Evolutionary conservation across 768 basidiomycete species (phyloP), one percentile per base, ranked within the genome.

Genomic region (Lactifluus volemus): DNA sequence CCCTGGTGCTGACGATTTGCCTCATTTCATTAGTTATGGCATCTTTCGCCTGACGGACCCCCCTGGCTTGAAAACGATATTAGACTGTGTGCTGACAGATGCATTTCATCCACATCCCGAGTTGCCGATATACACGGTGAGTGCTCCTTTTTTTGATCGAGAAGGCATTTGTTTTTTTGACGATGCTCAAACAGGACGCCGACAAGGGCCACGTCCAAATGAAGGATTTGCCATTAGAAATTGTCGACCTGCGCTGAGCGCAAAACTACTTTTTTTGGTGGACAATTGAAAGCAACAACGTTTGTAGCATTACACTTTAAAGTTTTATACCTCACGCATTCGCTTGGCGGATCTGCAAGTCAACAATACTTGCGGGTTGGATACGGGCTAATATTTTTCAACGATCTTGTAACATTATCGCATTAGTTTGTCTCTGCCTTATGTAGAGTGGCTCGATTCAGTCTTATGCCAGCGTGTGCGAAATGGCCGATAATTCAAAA

Each of bases 21-120:
- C 14, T 41, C 48, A 19, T 21, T 15, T 5, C 45, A 42, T 10
- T 36, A 89, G 90, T 67, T 91, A 88, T 77, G 92, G 91, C 0
- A 89, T 93, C 51, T 92, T 93, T 76, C 88, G 93, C 14, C 74
- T 95, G 5, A 96, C 93, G 0, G 89, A 93, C 70, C 92, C 92
- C 0, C 88, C 85, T 0, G 93, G 93, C 3, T 71, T 97, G 42
- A 75, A 85, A 63, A 81, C 84, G 0, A 84, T 96, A 30, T 70
- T 88, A 34, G 72, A 75, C 0, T 95, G 93, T 69, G 77, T 71
- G 2, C 82, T 76, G 42, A 86, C 83, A 68, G 86, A 88, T 59
- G 84, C 89, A 0, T 94, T 94, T 70, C 92, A 95, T 70, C 89
- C 89, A 0, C 92, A 95, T 73, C 82, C 88, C 29, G 86, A 90